phyloP scores from a whole-genome alignment of 345 rosid genomes.

The Isatis tinctoria region DNA sequence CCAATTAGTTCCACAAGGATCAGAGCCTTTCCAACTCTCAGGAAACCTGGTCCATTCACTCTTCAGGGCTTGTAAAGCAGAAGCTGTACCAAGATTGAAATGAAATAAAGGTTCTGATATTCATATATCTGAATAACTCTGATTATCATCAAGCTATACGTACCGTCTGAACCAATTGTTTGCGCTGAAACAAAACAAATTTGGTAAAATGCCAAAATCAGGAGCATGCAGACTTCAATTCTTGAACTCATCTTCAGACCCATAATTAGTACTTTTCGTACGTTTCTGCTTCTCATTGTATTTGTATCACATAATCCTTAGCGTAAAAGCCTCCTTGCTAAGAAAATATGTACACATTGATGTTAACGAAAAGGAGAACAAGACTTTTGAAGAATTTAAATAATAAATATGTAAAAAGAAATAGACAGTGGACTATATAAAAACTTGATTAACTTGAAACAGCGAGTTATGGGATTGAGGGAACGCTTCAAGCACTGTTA shows the following conservation, averaged over 20 bases:
- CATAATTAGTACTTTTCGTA: neutral
- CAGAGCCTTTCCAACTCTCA: conserved; percentile 53
- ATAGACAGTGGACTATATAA: conserved; percentile 1
- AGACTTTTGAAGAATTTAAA: conserved; percentile 14
- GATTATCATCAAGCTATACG: neutral
- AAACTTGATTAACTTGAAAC: conserved; percentile 19
- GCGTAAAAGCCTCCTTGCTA: neutral
- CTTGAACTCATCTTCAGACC: conserved; percentile 36
- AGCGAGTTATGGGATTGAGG: conserved; percentile 14
- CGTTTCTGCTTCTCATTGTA: neutral
- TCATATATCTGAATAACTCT: neutral
- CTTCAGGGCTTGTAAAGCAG: conserved; percentile 39
- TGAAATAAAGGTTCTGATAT: neutral
- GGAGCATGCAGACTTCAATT: conserved; percentile 30
- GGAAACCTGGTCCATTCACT: conserved; percentile 45
- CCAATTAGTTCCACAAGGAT: conserved; percentile 78
- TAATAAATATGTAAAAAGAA: neutral
- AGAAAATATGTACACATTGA: conserved; percentile 14
- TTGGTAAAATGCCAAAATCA: conserved; percentile 7
- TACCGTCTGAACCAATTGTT: conserved; percentile 18
- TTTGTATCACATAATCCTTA: neutral
- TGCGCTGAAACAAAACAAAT: conserved; percentile 16
- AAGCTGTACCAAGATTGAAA: conserved; percentile 35
- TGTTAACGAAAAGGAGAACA: neutral
- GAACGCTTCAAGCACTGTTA: neutral